Evolutionary conservation across 73 alveolate genomes (phyloP).

Genomic region (Paramecium sexaurelia): DNA sequence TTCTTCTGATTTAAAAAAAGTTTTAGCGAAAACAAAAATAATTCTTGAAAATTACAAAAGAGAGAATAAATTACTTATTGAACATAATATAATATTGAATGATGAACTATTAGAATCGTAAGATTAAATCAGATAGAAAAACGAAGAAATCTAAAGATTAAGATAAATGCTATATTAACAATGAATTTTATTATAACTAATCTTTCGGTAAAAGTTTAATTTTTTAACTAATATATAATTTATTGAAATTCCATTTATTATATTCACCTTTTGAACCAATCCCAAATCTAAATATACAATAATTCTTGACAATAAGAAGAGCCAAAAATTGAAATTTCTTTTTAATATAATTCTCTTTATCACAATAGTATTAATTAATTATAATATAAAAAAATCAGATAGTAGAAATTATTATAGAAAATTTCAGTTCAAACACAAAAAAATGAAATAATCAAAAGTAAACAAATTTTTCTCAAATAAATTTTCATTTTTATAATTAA

Average conservation of each 20-base stretch:
- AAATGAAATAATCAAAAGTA: too few relatives aligned
- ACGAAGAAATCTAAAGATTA: not conserved
- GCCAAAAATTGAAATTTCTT: not conserved
- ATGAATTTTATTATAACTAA: not conserved
- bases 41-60: not conserved
- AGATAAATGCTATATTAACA: not conserved
- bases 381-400: too few relatives aligned
- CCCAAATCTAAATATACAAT: not conserved
- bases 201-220: not conserved
- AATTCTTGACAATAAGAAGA: not conserved
- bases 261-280: not conserved
- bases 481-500: too few relatives aligned
- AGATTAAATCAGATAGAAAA: not conserved
- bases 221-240: not conserved
- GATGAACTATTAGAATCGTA: not conserved
- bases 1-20: not conserved
- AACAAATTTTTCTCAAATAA: too few relatives aligned
- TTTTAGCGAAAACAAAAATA: not conserved
- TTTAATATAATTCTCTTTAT: too few relatives aligned
- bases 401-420: too few relatives aligned
- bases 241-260: not conserved
- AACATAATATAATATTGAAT: not conserved
- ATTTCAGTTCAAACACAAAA: too few relatives aligned
- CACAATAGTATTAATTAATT: too few relatives aligned
- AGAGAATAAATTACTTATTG: constrained; percentile 1